Evolutionary conservation across 2,329 filamentous ascomycete species (phyloP), one percentile per base, ranked within the genome.

Genomic region (Monascus ruber): DNA sequence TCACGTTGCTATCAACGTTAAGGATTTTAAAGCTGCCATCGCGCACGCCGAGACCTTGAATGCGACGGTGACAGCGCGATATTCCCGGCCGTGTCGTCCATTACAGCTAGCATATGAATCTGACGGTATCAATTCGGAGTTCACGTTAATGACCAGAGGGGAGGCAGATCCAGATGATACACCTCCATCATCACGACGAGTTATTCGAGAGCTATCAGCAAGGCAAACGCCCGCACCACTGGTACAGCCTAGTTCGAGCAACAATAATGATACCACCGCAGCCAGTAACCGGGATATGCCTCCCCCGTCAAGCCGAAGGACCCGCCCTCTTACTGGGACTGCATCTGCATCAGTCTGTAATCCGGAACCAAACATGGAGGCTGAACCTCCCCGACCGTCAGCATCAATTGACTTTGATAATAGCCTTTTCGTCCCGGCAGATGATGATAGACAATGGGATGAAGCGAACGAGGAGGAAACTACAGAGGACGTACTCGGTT

Each of bases 11-110:
- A 78, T 79, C 46, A 77, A 69, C 49, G 70, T 79, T 40, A 81
- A 77, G 52, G 77, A 81, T 53, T 81, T 81, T 64, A 77, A 76
- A 51, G 72, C 77, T 5, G 74, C 79, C 25, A 73, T 81, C 24
- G 63, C 69, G 1, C 77, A 81, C 52, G 77, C 77, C 5, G 75
- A 79, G 44, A 73, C 73, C 1, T 60, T 77, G 27, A 70, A 71
- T 48, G 67, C 68, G 2, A 64, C 62, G 5, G 62, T 81, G 8
- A 72, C 68, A 31, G 75, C 75, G 28, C 68, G 66, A 39, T 81
- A 79, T 50, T 79, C 76, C 2, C 65, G 68, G 24, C 75, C 77
- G 4, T 74, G 68, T 28, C 68, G 74, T 26, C 77, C 77, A 4
- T 53, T 81, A 45, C 76, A 80, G 45, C 70, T 81, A 45, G 70